These are phyloP conservation scores for Yamadazyma sp. DNA, from an alignment of 1,139 yeast species.

Conservation along the genomic window DNA sequence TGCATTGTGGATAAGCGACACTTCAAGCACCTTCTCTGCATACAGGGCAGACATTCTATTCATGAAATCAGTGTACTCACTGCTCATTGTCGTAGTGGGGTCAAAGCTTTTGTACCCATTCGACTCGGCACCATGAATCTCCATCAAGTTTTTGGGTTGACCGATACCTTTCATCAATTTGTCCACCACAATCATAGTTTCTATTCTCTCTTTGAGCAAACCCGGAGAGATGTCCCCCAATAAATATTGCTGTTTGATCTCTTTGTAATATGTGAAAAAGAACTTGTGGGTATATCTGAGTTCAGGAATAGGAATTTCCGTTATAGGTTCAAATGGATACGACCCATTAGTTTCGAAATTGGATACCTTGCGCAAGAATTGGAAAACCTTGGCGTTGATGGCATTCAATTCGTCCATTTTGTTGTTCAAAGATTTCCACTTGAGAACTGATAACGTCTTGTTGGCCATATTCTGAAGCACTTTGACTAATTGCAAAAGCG, in stretches of 20 bases:
- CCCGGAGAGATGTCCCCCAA: slow-evolving; percentile 13
- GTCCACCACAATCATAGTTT: slow-evolving; percentile 29
- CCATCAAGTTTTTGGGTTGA: slow-evolving; percentile 42
- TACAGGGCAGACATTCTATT: slow-evolving; percentile 61
- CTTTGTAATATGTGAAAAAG: slow-evolving; percentile 59
- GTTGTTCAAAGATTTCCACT: slow-evolving; percentile 55
- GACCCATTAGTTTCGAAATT: slow-evolving; percentile 11
- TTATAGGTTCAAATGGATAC: slow-evolving; percentile 31
- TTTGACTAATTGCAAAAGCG: slow-evolving; percentile 80
- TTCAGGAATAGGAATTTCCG: slow-evolving; percentile 42
- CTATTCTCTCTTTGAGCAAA: slow-evolving; percentile 18
- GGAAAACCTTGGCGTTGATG: slow-evolving; percentile 46
- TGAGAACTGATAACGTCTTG: slow-evolving; percentile 59
- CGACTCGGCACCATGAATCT: slow-evolving; percentile 37
- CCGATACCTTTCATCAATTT: slow-evolving; percentile 32
- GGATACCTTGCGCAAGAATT: slow-evolving; percentile 40
- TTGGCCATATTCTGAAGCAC: slow-evolving; percentile 87
- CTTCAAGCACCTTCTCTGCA: slow-evolving; percentile 41
- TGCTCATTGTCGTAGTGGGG: slow-evolving; percentile 36
- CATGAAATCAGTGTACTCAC: slow-evolving; percentile 71
- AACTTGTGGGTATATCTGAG: slow-evolving; percentile 63
- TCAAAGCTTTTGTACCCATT: slow-evolving; percentile 38
- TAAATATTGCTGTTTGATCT: slow-evolving; percentile 46
- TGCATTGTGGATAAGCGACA: slow-evolving; percentile 58
- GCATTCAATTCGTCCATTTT: slow-evolving; percentile 43